These are phyloP conservation scores for Dimocarpus longan DNA, from an alignment of 345 rosid species.

Conservation along the genomic window DNA sequence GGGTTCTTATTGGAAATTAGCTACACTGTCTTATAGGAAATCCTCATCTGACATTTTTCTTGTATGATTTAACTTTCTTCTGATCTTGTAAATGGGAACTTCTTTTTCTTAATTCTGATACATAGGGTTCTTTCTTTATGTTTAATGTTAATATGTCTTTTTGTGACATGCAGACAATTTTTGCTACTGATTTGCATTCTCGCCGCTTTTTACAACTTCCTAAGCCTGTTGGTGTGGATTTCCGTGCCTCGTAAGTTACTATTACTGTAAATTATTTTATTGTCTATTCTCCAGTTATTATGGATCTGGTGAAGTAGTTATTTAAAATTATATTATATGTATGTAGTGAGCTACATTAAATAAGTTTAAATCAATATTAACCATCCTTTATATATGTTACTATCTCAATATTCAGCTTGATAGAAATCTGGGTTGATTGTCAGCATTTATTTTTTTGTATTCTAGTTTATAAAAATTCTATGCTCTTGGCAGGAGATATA, in stretches of 20 bases:
- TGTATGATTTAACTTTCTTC: background rate
- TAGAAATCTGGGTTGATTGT: background rate
- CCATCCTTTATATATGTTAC: background rate
- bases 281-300: background rate
- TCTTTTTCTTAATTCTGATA: background rate
- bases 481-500: background rate
- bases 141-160: slow-evolving; percentile 13
- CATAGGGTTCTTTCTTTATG: background rate
- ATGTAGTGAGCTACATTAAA: background rate
- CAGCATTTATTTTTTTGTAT: background rate
- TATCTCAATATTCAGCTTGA: background rate
- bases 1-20: background rate
- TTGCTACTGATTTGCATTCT: slow-evolving; percentile 86
- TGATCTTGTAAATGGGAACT: background rate
- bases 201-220: slow-evolving; percentile 87
- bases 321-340: too few relatives aligned
- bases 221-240: slow-evolving; percentile 91
- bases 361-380: background rate
- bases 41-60: background rate
- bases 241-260: slow-evolving; percentile 86
- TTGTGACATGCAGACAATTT: slow-evolving; percentile 66
- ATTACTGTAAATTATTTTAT: background rate
- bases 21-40: background rate
- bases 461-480: background rate
- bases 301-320: too few relatives aligned